Evolutionary conservation across 1,284 basidiomycete species (phyloP).

Genomic region (Cutaneotrichosporon mucoides): DNA sequence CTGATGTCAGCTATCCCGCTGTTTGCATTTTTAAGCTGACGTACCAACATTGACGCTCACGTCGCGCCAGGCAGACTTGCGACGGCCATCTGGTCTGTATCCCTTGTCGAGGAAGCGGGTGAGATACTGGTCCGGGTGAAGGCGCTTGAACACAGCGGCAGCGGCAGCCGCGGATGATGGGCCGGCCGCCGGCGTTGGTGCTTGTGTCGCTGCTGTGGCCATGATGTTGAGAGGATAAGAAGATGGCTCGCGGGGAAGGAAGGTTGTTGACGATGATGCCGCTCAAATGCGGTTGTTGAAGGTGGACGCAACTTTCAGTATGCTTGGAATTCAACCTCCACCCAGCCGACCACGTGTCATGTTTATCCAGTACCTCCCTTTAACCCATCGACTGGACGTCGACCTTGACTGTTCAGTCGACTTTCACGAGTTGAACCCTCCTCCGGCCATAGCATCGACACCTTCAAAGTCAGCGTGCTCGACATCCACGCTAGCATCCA

Average conservation of each 20-base stretch:
- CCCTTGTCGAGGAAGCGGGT: conserved; percentile 69
- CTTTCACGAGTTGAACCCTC: neutral
- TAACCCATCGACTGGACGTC: no score
- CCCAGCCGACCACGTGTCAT: no score
- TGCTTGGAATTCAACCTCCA: no score
- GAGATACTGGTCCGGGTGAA: conserved; percentile 75
- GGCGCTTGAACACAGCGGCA: conserved; percentile 70
- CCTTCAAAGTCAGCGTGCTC: neutral
- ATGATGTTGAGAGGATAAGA: neutral
- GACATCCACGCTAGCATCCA: neutral
- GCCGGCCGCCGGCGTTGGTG: conserved; percentile 4
- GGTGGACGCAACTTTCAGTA: no score
- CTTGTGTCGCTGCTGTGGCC: conserved; percentile 7
- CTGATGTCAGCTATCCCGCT: conserved; percentile 44
- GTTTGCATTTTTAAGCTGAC: conserved; percentile 32
- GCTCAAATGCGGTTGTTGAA: no score
- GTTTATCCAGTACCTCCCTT: no score
- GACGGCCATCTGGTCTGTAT: conserved; percentile 69
- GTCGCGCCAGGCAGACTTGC: conserved; percentile 61
- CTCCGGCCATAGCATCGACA: neutral
- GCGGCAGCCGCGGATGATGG: conserved; percentile 42
- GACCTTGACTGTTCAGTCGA: no score
- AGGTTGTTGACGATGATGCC: no score
- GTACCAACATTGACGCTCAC: conserved; percentile 67
- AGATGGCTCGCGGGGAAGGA: no score